Evolutionary conservation across 2,329 filamentous ascomycete genomes (phyloP).

Genomic region (Colletotrichum nymphaeae): DNA sequence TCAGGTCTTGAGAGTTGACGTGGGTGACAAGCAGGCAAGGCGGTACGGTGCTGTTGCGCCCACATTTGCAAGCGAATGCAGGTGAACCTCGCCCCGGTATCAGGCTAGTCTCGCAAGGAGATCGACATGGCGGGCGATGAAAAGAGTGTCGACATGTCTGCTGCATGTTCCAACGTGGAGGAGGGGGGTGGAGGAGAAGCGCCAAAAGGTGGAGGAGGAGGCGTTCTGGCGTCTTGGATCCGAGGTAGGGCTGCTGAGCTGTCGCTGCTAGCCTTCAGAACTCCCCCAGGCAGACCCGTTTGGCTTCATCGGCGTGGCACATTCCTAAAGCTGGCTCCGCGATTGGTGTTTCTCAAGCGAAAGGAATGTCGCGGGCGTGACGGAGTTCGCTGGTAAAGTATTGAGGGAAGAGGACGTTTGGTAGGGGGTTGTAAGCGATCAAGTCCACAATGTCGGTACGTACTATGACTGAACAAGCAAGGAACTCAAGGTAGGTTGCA

Average conservation of each 20-base stretch:
- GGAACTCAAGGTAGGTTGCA: neutral
- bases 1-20: neutral
- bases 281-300: slow-evolving; percentile 10
- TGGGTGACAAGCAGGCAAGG: neutral
- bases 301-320: slow-evolving; percentile 19
- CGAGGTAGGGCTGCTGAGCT: slow-evolving; percentile 12
- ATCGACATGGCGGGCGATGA: slow-evolving; percentile 13
- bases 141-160: neutral
- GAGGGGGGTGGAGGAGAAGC: neutral
- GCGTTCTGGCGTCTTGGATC: neutral
- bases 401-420: neutral
- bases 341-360: slow-evolving; percentile 24
- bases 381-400: neutral
- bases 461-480: neutral
- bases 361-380: slow-evolving; percentile 4
- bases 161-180: neutral
- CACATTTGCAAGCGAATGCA: neutral
- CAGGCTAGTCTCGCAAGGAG: slow-evolving; percentile 16
- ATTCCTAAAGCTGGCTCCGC: slow-evolving; percentile 12
- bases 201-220: neutral
- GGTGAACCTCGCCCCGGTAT: slow-evolving; percentile 10
- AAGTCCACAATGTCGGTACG: slow-evolving; percentile 1
- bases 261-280: slow-evolving; percentile 1
- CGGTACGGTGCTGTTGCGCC: neutral
- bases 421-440: no score